Conservation (phyloP, 768 basidiomycete species). For the Naganishia vishniacii region DNA sequence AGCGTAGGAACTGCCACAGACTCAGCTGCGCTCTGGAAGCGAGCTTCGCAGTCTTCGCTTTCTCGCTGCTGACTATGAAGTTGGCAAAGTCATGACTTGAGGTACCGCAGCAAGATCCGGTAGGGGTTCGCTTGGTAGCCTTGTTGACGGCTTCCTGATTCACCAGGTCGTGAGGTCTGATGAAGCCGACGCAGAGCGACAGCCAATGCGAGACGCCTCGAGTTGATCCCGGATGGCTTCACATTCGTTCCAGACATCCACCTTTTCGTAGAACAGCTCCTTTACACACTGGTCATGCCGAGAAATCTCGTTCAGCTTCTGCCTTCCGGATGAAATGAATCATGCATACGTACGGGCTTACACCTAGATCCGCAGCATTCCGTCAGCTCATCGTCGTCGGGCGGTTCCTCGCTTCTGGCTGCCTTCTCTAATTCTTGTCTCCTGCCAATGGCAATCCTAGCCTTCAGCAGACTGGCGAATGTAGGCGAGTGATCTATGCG, state of each 20-base stretch:
- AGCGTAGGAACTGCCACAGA: no score
- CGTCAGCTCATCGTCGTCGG: slow-evolving; percentile 10
- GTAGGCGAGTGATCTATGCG: slow-evolving; percentile 10
- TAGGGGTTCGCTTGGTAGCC: no score
- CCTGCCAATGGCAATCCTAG: slow-evolving; percentile 13
- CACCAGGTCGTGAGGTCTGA: background rate
- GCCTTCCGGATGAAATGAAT: no score
- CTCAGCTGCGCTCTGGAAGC: no score
- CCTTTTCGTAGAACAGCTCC: slow-evolving; percentile 17
- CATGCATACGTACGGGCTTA: slow-evolving; percentile 7
- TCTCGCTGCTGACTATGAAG: no score
- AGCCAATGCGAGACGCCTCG: background rate
- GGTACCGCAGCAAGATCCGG: no score
- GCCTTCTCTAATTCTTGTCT: slow-evolving; percentile 19
- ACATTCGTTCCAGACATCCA: slow-evolving; percentile 15
- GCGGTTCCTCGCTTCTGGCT: slow-evolving; percentile 9
- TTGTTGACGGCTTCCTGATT: no score
- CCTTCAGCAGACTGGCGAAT: slow-evolving; percentile 2
- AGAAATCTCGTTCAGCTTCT: background rate
- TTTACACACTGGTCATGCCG: background rate
- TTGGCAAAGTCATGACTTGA: no score
- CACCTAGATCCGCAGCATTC: slow-evolving; percentile 15
- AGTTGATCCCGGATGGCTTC: slow-evolving; percentile 15
- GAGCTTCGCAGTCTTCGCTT: no score
- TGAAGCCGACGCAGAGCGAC: background rate